Evolutionary conservation across 768 basidiomycete genomes (phyloP).

Genomic region (Pulveroboletus sp.): DNA sequence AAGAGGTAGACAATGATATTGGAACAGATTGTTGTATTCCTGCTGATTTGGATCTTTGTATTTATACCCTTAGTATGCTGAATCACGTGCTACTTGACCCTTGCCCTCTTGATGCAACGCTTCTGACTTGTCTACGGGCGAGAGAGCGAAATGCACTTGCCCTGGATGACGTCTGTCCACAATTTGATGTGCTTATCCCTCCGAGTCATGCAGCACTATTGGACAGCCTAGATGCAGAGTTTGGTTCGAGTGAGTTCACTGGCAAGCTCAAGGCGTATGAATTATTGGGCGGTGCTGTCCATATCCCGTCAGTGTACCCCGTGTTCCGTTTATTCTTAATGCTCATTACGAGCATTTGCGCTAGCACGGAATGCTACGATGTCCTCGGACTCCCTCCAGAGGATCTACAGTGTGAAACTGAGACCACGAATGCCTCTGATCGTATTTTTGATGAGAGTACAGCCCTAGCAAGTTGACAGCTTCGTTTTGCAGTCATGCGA

Average conservation of each 20-base stretch:
- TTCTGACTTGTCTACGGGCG: conserved; percentile 4
- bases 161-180: conserved; percentile 26
- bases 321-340: not conserved
- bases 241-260: conserved; percentile 24
- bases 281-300: conserved; percentile 35
- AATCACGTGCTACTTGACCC: conserved; percentile 7
- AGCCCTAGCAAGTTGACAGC: not conserved
- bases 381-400: conserved; percentile 44
- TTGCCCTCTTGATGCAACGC: conserved; percentile 4
- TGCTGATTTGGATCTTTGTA: not conserved
- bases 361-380: conserved; percentile 54
- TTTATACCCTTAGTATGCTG: not conserved
- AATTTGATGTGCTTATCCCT: conserved; percentile 17
- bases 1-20: conserved; percentile 15
- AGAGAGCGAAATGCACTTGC: not conserved
- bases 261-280: conserved; percentile 29
- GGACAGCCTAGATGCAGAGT: conserved; percentile 22
- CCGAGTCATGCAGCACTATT: conserved; percentile 16
- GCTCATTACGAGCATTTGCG: not conserved
- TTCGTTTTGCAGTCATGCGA: conserved; percentile 37
- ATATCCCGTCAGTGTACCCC: conserved; percentile 27
- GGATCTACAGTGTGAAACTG: conserved; percentile 42
- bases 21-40: not conserved
- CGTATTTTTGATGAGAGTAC: conserved; percentile 39
- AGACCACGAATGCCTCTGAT: conserved; percentile 23